phyloP scores from a whole-genome alignment of 768 basidiomycete species.

The Lyophyllum atratum region DNA sequence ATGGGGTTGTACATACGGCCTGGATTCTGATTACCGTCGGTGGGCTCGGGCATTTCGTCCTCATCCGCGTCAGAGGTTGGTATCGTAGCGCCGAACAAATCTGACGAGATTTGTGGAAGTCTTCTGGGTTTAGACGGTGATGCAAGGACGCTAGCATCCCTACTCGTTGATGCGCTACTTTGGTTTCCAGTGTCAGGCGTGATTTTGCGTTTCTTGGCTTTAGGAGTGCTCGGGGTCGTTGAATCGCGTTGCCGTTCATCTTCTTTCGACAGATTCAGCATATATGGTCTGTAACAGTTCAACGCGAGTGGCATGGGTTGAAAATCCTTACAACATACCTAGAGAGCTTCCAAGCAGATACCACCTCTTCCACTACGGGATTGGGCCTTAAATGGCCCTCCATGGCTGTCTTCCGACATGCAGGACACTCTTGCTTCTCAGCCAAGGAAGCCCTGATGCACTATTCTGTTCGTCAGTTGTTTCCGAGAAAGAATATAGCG shows the following conservation, averaged over 20 bases:
- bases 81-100: constrained; percentile 17
- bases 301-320: background rate
- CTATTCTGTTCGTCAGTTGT: constrained; percentile 34
- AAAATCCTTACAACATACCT: constrained; percentile 45
- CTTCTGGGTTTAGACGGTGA: constrained; percentile 22
- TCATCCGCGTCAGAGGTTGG: constrained; percentile 41
- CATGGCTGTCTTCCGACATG: constrained; percentile 57
- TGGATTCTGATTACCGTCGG: background rate
- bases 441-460: constrained; percentile 67
- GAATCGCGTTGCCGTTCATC: constrained; percentile 22
- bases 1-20: constrained; percentile 5
- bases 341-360: constrained; percentile 69
- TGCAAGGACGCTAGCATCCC: constrained; percentile 15
- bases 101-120: constrained; percentile 9
- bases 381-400: constrained; percentile 72
- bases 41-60: constrained; percentile 23
- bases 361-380: constrained; percentile 67
- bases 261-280: constrained; percentile 43
- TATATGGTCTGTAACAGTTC: constrained; percentile 36
- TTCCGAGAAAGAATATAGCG: background rate
- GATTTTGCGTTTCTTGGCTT: constrained; percentile 17
- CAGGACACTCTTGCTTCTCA: constrained; percentile 69
- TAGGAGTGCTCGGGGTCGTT: constrained; percentile 8
- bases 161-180: constrained; percentile 5
- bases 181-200: background rate